Conservation (phyloP, 208 protist species). For the Polymyxa betae region DNA sequence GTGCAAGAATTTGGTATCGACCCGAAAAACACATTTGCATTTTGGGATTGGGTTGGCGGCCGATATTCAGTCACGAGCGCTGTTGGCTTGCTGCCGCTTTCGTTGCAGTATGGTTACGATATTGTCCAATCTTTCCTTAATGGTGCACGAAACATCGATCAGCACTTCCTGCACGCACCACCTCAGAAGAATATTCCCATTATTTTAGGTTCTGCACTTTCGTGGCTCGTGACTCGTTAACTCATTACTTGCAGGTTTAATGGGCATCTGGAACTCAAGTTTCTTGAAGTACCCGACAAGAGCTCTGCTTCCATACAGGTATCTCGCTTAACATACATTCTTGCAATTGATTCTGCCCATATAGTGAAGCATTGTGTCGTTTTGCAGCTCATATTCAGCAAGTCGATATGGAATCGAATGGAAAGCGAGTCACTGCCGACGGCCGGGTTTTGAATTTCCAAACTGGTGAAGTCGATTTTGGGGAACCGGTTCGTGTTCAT, state of each 20-base stretch:
- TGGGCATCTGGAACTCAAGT: slow-evolving; percentile 58
- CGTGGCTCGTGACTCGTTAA: not conserved
- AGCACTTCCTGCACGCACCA: slow-evolving; percentile 67
- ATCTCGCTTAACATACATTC: not conserved
- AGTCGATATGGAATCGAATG: slow-evolving; percentile 73
- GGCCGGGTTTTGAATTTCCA: slow-evolving; percentile 56
- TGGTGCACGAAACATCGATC: slow-evolving; percentile 69
- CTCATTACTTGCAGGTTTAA: slow-evolving; percentile 45
- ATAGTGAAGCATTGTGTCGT: slow-evolving; percentile 62
- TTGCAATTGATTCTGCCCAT: not conserved
- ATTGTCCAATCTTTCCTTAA: slow-evolving; percentile 63
- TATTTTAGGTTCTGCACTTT: slow-evolving; percentile 59
- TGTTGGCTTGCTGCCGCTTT: slow-evolving; percentile 62
- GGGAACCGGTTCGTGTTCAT: slow-evolving; percentile 62
- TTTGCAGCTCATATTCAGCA: slow-evolving; percentile 72
- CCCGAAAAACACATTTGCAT: slow-evolving; percentile 69
- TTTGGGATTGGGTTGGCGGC: slow-evolving; percentile 76
- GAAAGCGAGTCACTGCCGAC: slow-evolving; percentile 65
- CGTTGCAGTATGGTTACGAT: slow-evolving; percentile 68
- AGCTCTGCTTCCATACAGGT: slow-evolving; percentile 61
- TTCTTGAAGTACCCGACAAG: slow-evolving; percentile 54
- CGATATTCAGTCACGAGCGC: slow-evolving; percentile 68
- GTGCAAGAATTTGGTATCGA: slow-evolving; percentile 69
- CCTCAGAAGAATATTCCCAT: slow-evolving; percentile 66
- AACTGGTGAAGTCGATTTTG: slow-evolving; percentile 63